Base-by-base conservation (phyloP, 23 red algal species). In the Chondrus crispus region DNA sequence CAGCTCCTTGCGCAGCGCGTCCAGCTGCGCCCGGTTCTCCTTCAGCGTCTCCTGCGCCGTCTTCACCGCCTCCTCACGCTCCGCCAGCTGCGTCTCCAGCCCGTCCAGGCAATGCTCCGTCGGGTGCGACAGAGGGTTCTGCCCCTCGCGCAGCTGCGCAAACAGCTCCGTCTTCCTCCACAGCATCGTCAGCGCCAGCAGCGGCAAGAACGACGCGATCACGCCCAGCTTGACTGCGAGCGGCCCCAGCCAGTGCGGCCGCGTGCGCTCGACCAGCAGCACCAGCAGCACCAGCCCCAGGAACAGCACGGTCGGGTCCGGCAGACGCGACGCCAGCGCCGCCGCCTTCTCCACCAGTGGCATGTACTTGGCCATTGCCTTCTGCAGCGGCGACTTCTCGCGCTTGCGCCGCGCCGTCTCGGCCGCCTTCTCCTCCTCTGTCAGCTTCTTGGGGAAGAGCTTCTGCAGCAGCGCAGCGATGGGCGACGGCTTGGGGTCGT, bases 131-230 rank as follows among this genome's bases (percentile, higher is more conserved):
- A 92, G 69, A 0, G 79, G 79, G 39, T 84, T 92, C 13, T 18
- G 5, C 9, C 89, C 89, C 35, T 92, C 75, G 4, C 75, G 26
- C 18, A 92, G 43, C 30, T 74, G 50, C 4, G 89, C 62, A 53
- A 92, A 92, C 26, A 92, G 46, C 45, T 92, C 89, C 2, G 77
- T 84, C 42, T 84, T 82, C 3, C 89, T 40, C 89, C 89, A 92
- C n/a, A 92, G 43, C 28, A 73, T 41, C 12, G 79, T 77, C 5
- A 92, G 26, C 7, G 52, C 84, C 20, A 90, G 60, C 28, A 90
- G 39, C 11, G 79, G 76, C 24, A 84, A 33, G 74, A 92, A 84
- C 3, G 66, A 82, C 7, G 72, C 43, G 58, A 82, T 46, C 43
- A 74, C 62, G 7, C 55, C 55, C 36, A 92, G 43, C 42, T 84